Conservation (phyloP, 805 yeast genomes). For the Teunomyces cretensis region DNA sequence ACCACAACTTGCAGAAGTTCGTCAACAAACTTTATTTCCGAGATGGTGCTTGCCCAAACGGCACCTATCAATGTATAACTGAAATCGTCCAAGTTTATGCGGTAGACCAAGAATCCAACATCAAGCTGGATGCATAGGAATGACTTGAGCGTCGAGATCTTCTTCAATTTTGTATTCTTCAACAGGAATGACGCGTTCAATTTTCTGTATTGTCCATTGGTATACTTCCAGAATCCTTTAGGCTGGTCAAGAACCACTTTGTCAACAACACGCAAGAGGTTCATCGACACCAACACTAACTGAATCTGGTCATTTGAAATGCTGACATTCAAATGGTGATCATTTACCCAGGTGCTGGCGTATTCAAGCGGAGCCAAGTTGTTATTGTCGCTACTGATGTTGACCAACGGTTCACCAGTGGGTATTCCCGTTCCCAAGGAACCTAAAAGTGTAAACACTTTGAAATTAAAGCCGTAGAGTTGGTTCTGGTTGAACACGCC, state of each 20-base stretch:
- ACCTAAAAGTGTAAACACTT: constrained; percentile 28
- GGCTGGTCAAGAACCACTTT: neutral
- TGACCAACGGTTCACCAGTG: neutral
- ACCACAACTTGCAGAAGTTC: constrained; percentile 4
- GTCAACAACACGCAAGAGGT: neutral
- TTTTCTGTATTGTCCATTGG: neutral
- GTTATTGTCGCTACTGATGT: neutral
- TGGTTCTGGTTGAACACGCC: constrained; percentile 21
- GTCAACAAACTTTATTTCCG: neutral
- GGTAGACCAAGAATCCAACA: neutral
- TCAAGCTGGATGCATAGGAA: neutral
- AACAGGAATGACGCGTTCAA: neutral
- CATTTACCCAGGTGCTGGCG: neutral
- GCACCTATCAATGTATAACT: neutral
- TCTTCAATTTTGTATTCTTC: neutral
- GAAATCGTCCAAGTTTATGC: neutral
- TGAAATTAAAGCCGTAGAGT: constrained; percentile 29
- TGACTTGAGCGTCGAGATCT: neutral
- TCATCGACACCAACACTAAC: constrained; percentile 1
- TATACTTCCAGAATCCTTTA: constrained; percentile 1
- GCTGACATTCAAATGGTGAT: neutral
- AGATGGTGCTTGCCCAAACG: neutral
- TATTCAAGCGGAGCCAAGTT: neutral
- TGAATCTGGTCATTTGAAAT: neutral
- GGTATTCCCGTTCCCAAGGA: neutral